These are phyloP conservation scores for Ustilago trichophora DNA, from an alignment of 1,284 basidiomycete genomes.

Conservation along the genomic window DNA sequence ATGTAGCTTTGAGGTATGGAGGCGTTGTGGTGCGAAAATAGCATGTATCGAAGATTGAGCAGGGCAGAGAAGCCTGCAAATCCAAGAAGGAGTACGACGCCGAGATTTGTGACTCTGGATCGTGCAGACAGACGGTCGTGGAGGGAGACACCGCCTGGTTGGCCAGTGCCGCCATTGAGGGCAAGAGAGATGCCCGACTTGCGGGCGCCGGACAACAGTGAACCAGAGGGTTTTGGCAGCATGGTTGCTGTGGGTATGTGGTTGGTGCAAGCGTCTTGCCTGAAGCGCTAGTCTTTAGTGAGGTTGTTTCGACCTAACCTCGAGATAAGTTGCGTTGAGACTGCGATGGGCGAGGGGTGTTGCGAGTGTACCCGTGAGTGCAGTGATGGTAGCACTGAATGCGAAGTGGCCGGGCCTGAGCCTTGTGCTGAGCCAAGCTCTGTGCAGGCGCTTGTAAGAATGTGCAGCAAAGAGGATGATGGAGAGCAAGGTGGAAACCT, in stretches of 20 bases:
- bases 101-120: slow-evolving; percentile 66
- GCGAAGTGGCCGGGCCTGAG: too few relatives aligned
- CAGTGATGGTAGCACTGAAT: too few relatives aligned
- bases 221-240: slow-evolving; percentile 36
- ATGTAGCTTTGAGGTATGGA: slow-evolving; percentile 17
- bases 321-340: too few relatives aligned
- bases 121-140: slow-evolving; percentile 57
- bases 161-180: slow-evolving; percentile 32
- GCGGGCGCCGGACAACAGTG: slow-evolving; percentile 37
- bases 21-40: slow-evolving; percentile 3
- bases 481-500: too few relatives aligned
- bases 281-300: too few relatives aligned
- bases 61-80: slow-evolving; percentile 53
- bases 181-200: slow-evolving; percentile 58
- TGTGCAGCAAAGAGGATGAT: too few relatives aligned
- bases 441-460: too few relatives aligned
- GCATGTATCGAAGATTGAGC: slow-evolving; percentile 57
- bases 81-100: slow-evolving; percentile 58
- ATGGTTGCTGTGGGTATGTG: slow-evolving; percentile 11
- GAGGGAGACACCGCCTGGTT: slow-evolving; percentile 31
- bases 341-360: too few relatives aligned
- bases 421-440: too few relatives aligned
- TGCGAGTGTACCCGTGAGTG: too few relatives aligned
- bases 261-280: not conserved
- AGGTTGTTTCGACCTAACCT: too few relatives aligned